Evolutionary conservation across 257 asterid genomes (phyloP).

Genomic region (Ligustrum vulgare): DNA sequence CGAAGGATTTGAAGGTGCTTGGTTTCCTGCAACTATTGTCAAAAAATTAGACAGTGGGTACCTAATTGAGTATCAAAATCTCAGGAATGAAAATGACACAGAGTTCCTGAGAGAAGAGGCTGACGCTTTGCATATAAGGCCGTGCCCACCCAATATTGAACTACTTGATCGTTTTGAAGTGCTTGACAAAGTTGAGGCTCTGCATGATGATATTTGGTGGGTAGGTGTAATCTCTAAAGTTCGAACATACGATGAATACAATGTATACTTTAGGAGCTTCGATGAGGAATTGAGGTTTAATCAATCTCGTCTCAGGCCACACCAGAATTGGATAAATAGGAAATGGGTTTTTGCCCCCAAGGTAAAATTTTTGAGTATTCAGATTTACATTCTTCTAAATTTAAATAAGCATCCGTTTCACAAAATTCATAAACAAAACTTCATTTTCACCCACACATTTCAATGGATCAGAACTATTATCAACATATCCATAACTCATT

Average conservation of each 20-base stretch:
- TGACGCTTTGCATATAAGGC: constrained; percentile 52
- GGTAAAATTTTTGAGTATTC: constrained; percentile 31
- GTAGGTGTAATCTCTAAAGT: constrained; percentile 43
- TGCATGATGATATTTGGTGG: constrained; percentile 60
- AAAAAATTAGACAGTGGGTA: constrained; percentile 29
- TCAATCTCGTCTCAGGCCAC: constrained; percentile 46
- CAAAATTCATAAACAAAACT: too few relatives aligned
- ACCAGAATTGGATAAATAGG: constrained; percentile 56
- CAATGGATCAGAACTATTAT: too few relatives aligned
- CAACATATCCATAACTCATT: too few relatives aligned
- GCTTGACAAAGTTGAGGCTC: constrained; percentile 52
- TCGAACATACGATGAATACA: constrained; percentile 33
- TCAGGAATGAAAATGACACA: constrained; percentile 35
- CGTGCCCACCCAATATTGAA: constrained; percentile 54
- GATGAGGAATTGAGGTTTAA: constrained; percentile 37
- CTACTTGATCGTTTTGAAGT: constrained; percentile 35
- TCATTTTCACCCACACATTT: too few relatives aligned
- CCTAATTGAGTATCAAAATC: constrained; percentile 35
- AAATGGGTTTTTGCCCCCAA: constrained; percentile 44
- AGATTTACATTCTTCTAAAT: constrained; percentile 3
- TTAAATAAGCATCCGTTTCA: too few relatives aligned
- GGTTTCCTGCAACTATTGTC: constrained; percentile 48
- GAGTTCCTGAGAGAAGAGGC: constrained; percentile 56
- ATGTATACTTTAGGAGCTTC: constrained; percentile 38
- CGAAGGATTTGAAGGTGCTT: constrained; percentile 56